Conservation (phyloP, 257 asterid genomes). For the Solanum lignicaule region DNA sequence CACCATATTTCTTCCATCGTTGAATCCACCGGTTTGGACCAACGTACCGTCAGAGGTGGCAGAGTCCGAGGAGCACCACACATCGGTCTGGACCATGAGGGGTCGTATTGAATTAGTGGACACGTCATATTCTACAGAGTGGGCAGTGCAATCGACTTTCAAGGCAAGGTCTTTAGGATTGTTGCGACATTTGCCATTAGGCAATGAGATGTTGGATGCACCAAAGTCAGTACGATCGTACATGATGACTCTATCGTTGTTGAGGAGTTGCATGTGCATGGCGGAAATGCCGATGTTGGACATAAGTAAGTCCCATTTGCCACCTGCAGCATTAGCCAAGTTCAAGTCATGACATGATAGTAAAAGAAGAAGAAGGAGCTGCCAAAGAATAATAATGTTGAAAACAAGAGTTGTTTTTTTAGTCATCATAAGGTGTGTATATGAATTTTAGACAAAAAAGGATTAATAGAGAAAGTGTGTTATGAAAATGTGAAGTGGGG, state of each 20-base stretch:
- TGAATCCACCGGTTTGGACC: slow-evolving; percentile 39
- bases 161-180: slow-evolving; percentile 10
- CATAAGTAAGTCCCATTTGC: slow-evolving; percentile 29
- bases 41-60: slow-evolving; percentile 24
- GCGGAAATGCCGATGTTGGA: slow-evolving; percentile 31
- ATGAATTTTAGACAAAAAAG: not conserved
- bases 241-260: slow-evolving; percentile 36
- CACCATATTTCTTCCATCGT: slow-evolving; percentile 8
- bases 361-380: not conserved
- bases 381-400: slow-evolving; percentile 6
- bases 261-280: slow-evolving; percentile 58
- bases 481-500: not conserved
- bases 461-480: not conserved
- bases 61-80: slow-evolving; percentile 49
- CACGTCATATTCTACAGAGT: slow-evolving; percentile 44
- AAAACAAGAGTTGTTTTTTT: not conserved
- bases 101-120: slow-evolving; percentile 24
- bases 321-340: slow-evolving; percentile 12
- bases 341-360: not conserved
- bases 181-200: slow-evolving; percentile 23
- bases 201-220: slow-evolving; percentile 29
- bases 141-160: slow-evolving; percentile 39
- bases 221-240: slow-evolving; percentile 47
- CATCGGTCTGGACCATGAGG: slow-evolving; percentile 30
- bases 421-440: not conserved